Evolutionary conservation across 169 alveolate genomes (phyloP), one percentile per base, ranked within the genome.

Genomic region (Plasmodium malariae): DNA sequence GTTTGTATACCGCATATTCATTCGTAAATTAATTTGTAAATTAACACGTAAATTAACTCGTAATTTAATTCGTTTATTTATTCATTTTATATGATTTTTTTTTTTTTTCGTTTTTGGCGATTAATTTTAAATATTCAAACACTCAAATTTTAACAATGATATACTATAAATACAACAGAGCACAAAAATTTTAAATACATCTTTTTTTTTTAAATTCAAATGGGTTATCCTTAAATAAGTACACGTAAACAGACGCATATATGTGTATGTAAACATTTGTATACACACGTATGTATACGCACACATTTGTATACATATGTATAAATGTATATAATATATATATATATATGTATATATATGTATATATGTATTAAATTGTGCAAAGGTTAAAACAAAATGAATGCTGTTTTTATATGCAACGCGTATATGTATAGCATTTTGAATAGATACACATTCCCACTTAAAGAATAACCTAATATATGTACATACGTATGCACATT

Each of bases 311-410:
- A n/a, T n/a, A n/a, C n/a, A n/a, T n/a, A n/a, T n/a, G n/a, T n/a
- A n/a, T n/a, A 19, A 57, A 57, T 6, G 34, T 17, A 57, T 57
- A 57, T 57, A 57, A n/a, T 1, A 57, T 57, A 57, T 55, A 54
- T 54, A 55, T 55, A 55, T 55, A 55, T 55, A 54, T 9, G 19
- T 54, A 54, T 54, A 54, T 54, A 54, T 54, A 54, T 54, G 19
- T 14, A 54, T 45, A 45, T 11, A 45, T 45, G 55, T n/a, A n/a
- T n/a, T n/a, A n/a, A n/a, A n/a, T n/a, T n/a, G n/a, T n/a, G n/a
- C n/a, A n/a, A n/a, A n/a, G n/a, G n/a, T n/a, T n/a, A n/a, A n/a
- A n/a, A n/a, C n/a, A n/a, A 45, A 45, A 45, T 45, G 1, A 45
- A 45, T 45, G 14, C 14, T 45, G 55, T 45, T 45, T 45, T 45